phyloP scores from a whole-genome alignment of 805 yeast species.

The Spathaspora gorwiae region DNA sequence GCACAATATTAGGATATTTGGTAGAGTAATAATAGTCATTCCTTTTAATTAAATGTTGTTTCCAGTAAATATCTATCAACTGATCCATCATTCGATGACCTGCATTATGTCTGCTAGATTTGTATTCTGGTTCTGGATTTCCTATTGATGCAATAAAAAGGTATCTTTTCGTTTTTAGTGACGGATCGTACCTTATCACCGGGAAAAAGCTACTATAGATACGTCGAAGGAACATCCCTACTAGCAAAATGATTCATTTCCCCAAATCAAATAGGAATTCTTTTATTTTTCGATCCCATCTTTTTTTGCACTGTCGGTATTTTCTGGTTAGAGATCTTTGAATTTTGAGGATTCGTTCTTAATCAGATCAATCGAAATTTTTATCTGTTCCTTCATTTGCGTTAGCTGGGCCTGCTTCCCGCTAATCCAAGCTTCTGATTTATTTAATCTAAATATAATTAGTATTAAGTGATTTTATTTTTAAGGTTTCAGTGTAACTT shows the following conservation, averaged over 20 bases:
- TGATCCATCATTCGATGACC: conserved; percentile 56
- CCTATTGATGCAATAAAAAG: conserved; percentile 55
- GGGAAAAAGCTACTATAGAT: conserved; percentile 1
- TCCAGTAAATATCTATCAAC: conserved; percentile 22
- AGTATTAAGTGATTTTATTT: neutral
- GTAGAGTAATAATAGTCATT: conserved; percentile 10
- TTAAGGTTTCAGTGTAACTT: neutral
- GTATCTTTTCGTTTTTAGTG: neutral
- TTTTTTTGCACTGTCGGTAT: too few species aligned
- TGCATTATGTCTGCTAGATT: conserved; percentile 69
- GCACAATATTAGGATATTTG: conserved; percentile 25
- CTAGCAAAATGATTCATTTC: neutral
- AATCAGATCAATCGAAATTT: conserved; percentile 1
- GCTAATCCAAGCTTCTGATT: conserved; percentile 6
- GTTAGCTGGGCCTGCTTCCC: conserved; percentile 1
- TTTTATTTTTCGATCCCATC: too few species aligned
- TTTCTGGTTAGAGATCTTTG: neutral
- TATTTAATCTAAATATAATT: conserved; percentile 1
- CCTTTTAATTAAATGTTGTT: conserved; percentile 10
- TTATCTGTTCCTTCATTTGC: neutral
- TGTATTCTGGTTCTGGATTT: conserved; percentile 64
- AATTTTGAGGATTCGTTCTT: conserved; percentile 1
- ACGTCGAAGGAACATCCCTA: neutral
- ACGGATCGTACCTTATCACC: conserved; percentile 2
- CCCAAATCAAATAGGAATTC: too few species aligned